phyloP scores from a whole-genome alignment of 2,329 filamentous ascomycete species.

The Rutstroemia sydowiana region DNA sequence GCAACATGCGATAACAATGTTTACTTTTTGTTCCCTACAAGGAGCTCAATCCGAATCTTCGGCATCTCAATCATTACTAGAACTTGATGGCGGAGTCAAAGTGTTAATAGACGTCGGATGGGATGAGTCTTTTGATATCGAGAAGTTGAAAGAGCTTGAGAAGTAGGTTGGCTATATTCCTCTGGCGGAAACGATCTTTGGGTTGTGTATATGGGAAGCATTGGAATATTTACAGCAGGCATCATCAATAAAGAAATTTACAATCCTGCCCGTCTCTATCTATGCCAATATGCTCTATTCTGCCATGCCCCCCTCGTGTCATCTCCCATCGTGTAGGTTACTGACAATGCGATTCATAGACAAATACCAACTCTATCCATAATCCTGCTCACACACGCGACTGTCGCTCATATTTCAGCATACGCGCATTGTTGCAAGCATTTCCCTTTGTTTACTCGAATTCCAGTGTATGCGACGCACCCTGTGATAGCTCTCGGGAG shows the following conservation, averaged over 20 bases:
- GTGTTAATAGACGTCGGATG: conserved; percentile 91
- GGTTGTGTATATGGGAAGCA: not conserved
- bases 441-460: conserved; percentile 82
- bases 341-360: conserved; percentile 40
- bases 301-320: not conserved
- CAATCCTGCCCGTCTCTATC: conserved; percentile 13
- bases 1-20: conserved; percentile 53
- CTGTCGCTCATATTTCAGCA: conserved; percentile 81
- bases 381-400: conserved; percentile 91
- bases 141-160: conserved; percentile 79
- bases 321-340: conserved; percentile 2
- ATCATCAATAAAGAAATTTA: conserved; percentile 22
- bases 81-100: conserved; percentile 95
- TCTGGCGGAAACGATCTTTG: not conserved
- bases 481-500: conserved; percentile 91
- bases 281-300: conserved; percentile 2
- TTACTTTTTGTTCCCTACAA: conserved; percentile 88
- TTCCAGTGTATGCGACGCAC: conserved; percentile 89
- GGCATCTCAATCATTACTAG: conserved; percentile 89
- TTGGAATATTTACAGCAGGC: conserved; percentile 17
- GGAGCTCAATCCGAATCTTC: conserved; percentile 82
- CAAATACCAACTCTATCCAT: conserved; percentile 88
- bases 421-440: conserved; percentile 97
- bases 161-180: conserved; percentile 51
- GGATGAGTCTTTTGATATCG: conserved; percentile 83